Evolutionary conservation across 2,329 filamentous ascomycete species (phyloP).

Genomic region (Fusarium sulawesiense): DNA sequence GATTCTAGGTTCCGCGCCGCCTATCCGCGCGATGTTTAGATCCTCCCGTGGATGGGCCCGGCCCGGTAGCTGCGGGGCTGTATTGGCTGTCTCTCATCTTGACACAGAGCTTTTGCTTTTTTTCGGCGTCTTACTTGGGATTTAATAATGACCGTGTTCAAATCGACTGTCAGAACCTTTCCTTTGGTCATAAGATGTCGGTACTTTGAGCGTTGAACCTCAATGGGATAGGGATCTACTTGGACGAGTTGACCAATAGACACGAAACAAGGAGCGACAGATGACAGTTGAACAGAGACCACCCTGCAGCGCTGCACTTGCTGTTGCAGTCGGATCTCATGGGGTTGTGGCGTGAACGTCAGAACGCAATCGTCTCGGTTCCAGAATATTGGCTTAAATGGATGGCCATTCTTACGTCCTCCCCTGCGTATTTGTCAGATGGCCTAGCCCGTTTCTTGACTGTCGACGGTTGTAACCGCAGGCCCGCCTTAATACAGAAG

Average conservation of each 20-base stretch:
- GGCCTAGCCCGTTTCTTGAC: constrained; percentile 17
- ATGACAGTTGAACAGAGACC: constrained; percentile 1
- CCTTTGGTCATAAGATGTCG: neutral
- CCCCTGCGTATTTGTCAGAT: constrained; percentile 5
- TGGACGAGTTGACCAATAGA: neutral
- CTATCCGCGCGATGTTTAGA: constrained; percentile 22
- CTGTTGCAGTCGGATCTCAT: constrained; percentile 1
- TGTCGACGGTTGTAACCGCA: constrained; percentile 18
- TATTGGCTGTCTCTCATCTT: constrained; percentile 10
- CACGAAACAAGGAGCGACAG: neutral
- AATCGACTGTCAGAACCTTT: neutral
- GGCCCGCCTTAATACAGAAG: neutral
- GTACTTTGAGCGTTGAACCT: constrained; percentile 14
- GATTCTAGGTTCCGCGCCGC: constrained; percentile 7
- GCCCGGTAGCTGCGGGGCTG: constrained; percentile 6
- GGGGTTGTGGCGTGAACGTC: constrained; percentile 18
- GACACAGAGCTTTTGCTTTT: neutral
- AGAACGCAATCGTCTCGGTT: constrained; percentile 32
- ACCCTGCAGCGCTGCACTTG: constrained; percentile 2
- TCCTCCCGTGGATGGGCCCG: constrained; percentile 16
- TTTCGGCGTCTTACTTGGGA: neutral
- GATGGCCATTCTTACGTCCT: constrained; percentile 4
- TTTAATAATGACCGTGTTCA: neutral
- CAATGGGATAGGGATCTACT: neutral
- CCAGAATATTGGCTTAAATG: constrained; percentile 24